Evolutionary conservation across 2,329 filamentous ascomycete genomes (phyloP).

Genomic region (Colletotrichum acutatum): DNA sequence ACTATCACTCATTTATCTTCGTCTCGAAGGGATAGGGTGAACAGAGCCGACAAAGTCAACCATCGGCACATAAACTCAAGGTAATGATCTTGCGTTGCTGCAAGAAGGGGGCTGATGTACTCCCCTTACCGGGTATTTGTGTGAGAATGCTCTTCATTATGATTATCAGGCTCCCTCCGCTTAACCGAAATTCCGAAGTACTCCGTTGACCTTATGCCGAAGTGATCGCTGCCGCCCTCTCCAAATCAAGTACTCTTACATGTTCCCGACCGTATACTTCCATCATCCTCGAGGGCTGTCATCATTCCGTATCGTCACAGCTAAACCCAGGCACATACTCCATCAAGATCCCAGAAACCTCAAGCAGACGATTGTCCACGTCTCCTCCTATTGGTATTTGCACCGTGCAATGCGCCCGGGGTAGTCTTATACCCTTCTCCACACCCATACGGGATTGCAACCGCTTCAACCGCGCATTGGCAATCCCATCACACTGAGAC

Average conservation of each 20-base stretch:
- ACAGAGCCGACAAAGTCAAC: background rate
- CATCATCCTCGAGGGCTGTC: background rate
- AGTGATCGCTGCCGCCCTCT: no score
- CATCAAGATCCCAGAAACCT: constrained; percentile 11
- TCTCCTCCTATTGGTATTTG: background rate
- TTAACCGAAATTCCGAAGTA: no score
- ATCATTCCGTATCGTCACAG: constrained; percentile 4
- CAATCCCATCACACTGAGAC: constrained; percentile 7
- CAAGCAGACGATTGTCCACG: constrained; percentile 1
- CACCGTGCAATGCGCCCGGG: constrained; percentile 8
- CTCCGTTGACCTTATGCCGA: no score
- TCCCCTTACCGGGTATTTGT: no score
- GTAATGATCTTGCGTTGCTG: no score
- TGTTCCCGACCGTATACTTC: no score
- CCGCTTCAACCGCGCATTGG: background rate
- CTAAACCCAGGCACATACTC: constrained; percentile 16
- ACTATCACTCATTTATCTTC: no score
- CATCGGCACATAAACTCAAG: background rate
- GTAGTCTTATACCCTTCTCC: constrained; percentile 3
- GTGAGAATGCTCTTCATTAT: no score
- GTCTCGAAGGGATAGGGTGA: no score
- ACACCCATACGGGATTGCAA: background rate
- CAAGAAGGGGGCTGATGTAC: no score
- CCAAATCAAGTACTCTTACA: no score
- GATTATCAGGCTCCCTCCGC: no score